These are phyloP conservation scores for Mycena maculata DNA, from an alignment of 768 basidiomycete species.

Conservation along the genomic window DNA sequence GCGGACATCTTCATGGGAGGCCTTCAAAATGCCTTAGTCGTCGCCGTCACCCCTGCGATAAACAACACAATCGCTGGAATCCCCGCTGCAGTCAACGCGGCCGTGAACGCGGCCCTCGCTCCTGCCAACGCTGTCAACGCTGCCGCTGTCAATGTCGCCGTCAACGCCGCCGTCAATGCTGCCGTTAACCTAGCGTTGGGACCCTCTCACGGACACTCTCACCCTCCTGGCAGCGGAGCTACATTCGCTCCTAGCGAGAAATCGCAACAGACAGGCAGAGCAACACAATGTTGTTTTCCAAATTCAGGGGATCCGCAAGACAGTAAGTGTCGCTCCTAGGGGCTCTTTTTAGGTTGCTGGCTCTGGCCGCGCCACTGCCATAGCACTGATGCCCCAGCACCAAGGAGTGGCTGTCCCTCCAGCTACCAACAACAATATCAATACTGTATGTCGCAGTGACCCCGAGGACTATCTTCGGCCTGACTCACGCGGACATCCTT, in stretches of 20 bases:
- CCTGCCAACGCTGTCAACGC: too few species aligned
- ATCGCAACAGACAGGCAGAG: background rate
- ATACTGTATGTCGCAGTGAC: background rate
- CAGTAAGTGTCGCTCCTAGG: background rate
- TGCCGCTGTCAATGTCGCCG: background rate
- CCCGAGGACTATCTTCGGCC: background rate
- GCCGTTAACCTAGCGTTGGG: background rate
- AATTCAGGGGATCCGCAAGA: background rate
- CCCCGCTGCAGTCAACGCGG: too few species aligned
- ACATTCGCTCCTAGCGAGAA: too few species aligned
- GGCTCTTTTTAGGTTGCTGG: background rate
- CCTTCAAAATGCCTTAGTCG: background rate
- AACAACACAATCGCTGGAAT: too few species aligned
- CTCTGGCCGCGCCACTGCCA: background rate
- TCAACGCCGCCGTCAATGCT: background rate
- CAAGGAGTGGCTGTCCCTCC: background rate
- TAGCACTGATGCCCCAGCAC: too few species aligned
- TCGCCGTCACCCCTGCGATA: too few species aligned
- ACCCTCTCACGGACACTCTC: too few species aligned
- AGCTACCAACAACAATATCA: background rate
- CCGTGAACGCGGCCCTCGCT: background rate
- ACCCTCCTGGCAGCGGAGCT: too few species aligned
- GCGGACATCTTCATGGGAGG: conserved; percentile 1
- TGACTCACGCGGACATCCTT: background rate
- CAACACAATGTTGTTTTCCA: background rate